phyloP scores from a whole-genome alignment of 495 filamentous ascomycete species.

The Evansstolkia leycettana region DNA sequence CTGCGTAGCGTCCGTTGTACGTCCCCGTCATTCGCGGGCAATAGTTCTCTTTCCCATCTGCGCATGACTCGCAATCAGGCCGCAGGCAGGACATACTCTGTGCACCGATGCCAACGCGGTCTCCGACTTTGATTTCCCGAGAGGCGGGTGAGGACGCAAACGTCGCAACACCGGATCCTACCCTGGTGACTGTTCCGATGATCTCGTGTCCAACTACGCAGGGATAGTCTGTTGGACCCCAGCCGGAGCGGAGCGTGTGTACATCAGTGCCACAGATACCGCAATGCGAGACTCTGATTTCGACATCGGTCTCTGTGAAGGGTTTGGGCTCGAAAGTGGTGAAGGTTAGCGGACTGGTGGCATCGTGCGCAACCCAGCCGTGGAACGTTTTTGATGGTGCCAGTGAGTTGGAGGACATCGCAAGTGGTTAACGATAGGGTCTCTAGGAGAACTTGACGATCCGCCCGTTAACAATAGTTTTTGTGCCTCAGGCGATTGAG shows the following conservation, averaged over 20 bases:
- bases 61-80: conserved; percentile 58
- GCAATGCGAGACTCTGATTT: conserved; percentile 55
- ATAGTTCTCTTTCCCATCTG: conserved; percentile 49
- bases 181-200: conserved; percentile 58
- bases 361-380: conserved; percentile 69
- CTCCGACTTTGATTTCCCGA: conserved; percentile 53
- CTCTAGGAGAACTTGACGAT: too few relatives aligned
- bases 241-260: conserved; percentile 65
- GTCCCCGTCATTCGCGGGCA: conserved; percentile 54
- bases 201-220: conserved; percentile 78
- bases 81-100: conserved; percentile 58
- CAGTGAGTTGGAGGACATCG: conserved; percentile 2
- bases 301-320: conserved; percentile 64
- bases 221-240: conserved; percentile 58
- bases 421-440: too few relatives aligned
- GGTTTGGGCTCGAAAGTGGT: conserved; percentile 63
- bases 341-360: conserved; percentile 60
- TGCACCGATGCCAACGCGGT: conserved; percentile 78
- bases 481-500: too few relatives aligned
- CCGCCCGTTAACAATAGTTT: too few relatives aligned
- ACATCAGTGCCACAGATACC: conserved; percentile 74
- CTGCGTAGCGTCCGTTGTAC: conserved; percentile 54
- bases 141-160: conserved; percentile 35
- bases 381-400: conserved; percentile 42
- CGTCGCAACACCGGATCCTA: conserved; percentile 36